Conservation (phyloP, 1,139 yeast genomes). For the Yamadazyma sp. region DNA sequence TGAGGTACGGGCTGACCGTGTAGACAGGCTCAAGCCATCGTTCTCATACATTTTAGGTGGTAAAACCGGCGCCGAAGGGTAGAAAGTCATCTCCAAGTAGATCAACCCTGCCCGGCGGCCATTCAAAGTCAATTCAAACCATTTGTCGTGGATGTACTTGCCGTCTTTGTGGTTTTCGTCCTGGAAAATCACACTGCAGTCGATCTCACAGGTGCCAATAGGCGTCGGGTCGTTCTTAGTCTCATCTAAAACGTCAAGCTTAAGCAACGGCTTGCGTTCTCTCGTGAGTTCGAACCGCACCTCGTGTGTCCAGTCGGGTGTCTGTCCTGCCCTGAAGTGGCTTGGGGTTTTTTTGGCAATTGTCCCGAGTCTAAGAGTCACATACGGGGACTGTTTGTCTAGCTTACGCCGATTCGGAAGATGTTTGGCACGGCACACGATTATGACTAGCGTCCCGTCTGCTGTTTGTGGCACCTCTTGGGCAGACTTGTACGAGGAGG, state of each 20-base stretch:
- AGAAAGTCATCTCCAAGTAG: constrained; percentile 88
- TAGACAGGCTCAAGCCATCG: not conserved
- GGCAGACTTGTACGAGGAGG: constrained; percentile 2
- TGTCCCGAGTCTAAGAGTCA: constrained; percentile 77
- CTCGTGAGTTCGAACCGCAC: constrained; percentile 65
- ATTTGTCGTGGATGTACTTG: constrained; percentile 70
- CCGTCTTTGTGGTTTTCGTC: constrained; percentile 55
- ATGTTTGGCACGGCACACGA: constrained; percentile 61
- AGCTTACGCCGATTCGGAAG: constrained; percentile 78
- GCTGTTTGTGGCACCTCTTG: constrained; percentile 33
- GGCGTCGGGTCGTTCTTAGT: constrained; percentile 84
- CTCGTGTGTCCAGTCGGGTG: constrained; percentile 84
- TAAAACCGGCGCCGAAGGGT: constrained; percentile 58
- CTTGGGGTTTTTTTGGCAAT: constrained; percentile 74
- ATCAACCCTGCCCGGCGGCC: constrained; percentile 87
- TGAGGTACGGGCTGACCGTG: not conserved
- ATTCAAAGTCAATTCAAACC: constrained; percentile 73
- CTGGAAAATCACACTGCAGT: constrained; percentile 65
- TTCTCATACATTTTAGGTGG: constrained; percentile 39
- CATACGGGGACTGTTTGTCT: constrained; percentile 89
- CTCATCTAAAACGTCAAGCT: constrained; percentile 81
- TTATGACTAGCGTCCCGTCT: constrained; percentile 46
- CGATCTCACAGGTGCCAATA: constrained; percentile 80
- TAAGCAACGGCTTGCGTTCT: constrained; percentile 62
- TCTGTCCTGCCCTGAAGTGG: constrained; percentile 83